Conservation (phyloP, 1,284 basidiomycete genomes). For the Cryptococcus sp. region DNA sequence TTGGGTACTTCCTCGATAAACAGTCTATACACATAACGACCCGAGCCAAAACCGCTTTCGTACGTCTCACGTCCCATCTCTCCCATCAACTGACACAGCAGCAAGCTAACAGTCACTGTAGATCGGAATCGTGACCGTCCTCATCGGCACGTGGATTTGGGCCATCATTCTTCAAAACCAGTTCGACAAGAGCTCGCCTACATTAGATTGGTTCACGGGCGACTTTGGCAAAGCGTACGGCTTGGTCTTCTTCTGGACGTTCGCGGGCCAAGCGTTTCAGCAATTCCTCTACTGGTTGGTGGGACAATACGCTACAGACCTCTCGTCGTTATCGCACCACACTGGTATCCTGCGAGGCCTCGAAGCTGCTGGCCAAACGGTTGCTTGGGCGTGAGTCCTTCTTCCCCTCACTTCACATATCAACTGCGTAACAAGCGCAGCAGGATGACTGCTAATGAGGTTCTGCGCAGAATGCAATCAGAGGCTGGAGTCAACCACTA, state of each 20-base stretch:
- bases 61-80: constrained; percentile 5
- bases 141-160: constrained; percentile 38
- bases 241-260: constrained; percentile 33
- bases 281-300: constrained; percentile 35
- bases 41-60: constrained; percentile 30
- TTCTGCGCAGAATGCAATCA: constrained; percentile 24
- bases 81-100: neutral
- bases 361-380: constrained; percentile 33
- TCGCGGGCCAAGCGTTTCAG: constrained; percentile 34
- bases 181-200: constrained; percentile 24
- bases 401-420: neutral
- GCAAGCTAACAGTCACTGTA: constrained; percentile 2
- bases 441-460: neutral
- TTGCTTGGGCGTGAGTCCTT: constrained; percentile 36
- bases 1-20: constrained; percentile 31
- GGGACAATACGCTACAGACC: constrained; percentile 31
- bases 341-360: constrained; percentile 33
- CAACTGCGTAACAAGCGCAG: neutral
- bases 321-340: constrained; percentile 22
- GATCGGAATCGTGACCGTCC: constrained; percentile 24
- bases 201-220: constrained; percentile 31
- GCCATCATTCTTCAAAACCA: constrained; percentile 31
- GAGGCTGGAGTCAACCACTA: constrained; percentile 33
- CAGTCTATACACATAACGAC: constrained; percentile 31
- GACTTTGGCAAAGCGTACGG: constrained; percentile 29